A percentile compares a stretch with the other conserved stretches of the same genome.
Conservation (phyloP, 495 filamentous ascomycete genomes). For the Hypoxylon fuscum region DNA sequence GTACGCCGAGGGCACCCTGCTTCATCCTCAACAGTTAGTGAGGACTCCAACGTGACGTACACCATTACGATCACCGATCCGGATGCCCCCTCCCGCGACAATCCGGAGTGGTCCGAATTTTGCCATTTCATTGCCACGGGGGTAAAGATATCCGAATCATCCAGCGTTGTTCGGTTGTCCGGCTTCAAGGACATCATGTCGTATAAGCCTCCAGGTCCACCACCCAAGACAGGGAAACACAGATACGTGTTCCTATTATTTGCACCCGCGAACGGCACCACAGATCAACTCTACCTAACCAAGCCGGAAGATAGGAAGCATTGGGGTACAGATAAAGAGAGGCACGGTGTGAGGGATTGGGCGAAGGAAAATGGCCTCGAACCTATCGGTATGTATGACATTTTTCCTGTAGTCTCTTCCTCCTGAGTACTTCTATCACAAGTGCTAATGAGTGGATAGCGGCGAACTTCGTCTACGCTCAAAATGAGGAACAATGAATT, state of each 20-base stretch:
- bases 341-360: slow-evolving; percentile 70
- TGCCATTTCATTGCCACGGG: slow-evolving; percentile 74
- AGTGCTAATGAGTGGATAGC: slow-evolving; percentile 46
- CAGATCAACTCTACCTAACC: slow-evolving; percentile 54
- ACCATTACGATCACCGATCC: slow-evolving; percentile 70
- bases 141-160: slow-evolving; percentile 16
- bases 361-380: slow-evolving; percentile 66
- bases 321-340: slow-evolving; percentile 67
- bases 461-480: slow-evolving; percentile 73
- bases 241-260: slow-evolving; percentile 73
- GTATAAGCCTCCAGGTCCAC: slow-evolving; percentile 70
- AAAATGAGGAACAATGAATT: slow-evolving; percentile 68
- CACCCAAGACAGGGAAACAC: slow-evolving; percentile 71
- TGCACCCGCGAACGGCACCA: slow-evolving; percentile 52
- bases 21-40: slow-evolving; percentile 1
- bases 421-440: slow-evolving; percentile 1
- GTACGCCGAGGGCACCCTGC: slow-evolving; percentile 33
- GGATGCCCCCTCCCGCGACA: slow-evolving; percentile 70
- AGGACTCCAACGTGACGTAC: slow-evolving; percentile 32
- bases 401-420: background rate
- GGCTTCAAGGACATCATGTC: slow-evolving; percentile 58
- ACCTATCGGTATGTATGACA: slow-evolving; percentile 63
- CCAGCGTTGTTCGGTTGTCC: slow-evolving; percentile 23
- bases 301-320: slow-evolving; percentile 66
- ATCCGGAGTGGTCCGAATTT: slow-evolving; percentile 74